Base-by-base conservation (phyloP, 2,329 filamentous ascomycete genomes). In the Bertia moriformis region DNA sequence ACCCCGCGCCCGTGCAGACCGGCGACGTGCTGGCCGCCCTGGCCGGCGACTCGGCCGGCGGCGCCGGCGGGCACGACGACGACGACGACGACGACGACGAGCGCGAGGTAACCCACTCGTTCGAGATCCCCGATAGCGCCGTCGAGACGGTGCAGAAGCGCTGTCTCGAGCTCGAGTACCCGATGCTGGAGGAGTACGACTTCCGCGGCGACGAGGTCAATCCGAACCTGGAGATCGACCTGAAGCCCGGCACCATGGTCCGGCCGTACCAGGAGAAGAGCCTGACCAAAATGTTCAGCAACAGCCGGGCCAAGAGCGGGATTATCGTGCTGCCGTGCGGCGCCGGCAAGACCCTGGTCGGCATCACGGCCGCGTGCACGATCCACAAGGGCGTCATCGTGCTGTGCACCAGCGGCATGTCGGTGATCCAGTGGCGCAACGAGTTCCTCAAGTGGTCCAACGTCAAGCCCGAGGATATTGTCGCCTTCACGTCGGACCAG, bases 201-300 rank as follows among this genome's bases (percentile, higher is more conserved):
- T 98, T 96, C 58, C 73, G 87, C 41, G 88, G 91, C 48, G 91
- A 98, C 55, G 75, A 83, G 43, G 71, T 77, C 48, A 98, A 96
- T 51, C 75, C 89, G 1, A 93, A 85, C 38, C 66, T 98, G 24
- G 87, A 95, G 41, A 98, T 98, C 48, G 88, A 96, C 55, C 66
- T 96, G 37, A 83, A 83, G 49, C 88, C 89, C 0, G 79, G 80
- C 41, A 89, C 87, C 0, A 83, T 89, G 51, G 95, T 96, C 54
- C 78, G 89, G 22, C 22, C 22, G 22, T n/a, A 98, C 49, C 91
- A 98, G 56, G 91, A 98, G 58, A 93, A 95, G 62, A 93, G 87
- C 47, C 66, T 98, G 5, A 93, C 85, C 63, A 98, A 98, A 59
- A 98, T 98, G 91, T 98, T 98, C 56, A 89, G 91, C 53, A 98